Evolutionary conservation across 371 early-diverging fungal species (phyloP), one percentile per base, ranked within the genome.

Genomic region (Lichtheimia ramosa): DNA sequence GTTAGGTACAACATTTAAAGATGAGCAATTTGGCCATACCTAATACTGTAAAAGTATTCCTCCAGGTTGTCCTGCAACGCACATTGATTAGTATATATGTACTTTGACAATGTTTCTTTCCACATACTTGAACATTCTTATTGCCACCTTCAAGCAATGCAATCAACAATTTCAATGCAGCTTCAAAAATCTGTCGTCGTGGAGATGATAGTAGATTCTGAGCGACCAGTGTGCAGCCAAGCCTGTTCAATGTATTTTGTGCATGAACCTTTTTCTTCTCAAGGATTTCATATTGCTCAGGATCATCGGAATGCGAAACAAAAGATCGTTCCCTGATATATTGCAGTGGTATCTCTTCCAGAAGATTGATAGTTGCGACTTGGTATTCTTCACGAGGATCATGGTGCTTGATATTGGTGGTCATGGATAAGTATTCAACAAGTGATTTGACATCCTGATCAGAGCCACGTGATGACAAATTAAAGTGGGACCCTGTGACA

Each of bases 71-170:
- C 63, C 56, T 61, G 39, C 12, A 15, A 39, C 8, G 5, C 46
- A n/a, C 3, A 28, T 28, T 27, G 23, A 42, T 34, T 8, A 34
- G 34, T 8, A 10, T 10, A 8, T 34, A 10, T 10, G 10, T 34
- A 34, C 34, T 34, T 34, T 10, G 2, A 10, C 8, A 5, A 34
- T 8, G 8, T 10, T 34, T 10, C 14, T n/a, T 12, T 42, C 12
- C 13, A 39, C 18, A 4, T 61, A 61, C 61, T 61, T 84, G 84
- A 5, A 83, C 79, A 23, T 69, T 69, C 39, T 72, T 75, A 54
- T 84, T 84, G 2, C 85, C 85, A n/a, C 85, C 85, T 43, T 82
- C 82, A 8, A 84, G 62, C 12, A 84, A 54, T 3, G 77, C 75
- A 18, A 83, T 82, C 25, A 84, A 48, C 5, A 80, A 52, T 14